These are phyloP conservation scores for Diaporthe australafricana DNA, from an alignment of 2,329 filamentous ascomycete species.

Conservation along the genomic window DNA sequence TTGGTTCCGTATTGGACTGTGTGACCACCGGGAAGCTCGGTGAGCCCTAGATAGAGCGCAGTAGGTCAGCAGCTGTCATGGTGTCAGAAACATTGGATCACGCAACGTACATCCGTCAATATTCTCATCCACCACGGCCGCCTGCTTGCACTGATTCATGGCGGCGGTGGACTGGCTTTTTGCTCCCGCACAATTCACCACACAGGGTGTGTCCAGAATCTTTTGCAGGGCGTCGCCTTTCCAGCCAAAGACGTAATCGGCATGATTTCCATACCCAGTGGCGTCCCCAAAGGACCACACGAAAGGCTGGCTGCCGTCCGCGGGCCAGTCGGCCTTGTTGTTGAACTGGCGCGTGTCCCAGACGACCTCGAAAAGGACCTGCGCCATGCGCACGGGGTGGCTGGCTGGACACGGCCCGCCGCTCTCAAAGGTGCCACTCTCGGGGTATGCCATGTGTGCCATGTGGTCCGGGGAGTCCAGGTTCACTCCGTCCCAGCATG, in stretches of 20 bases:
- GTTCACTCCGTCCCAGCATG: slow-evolving; percentile 48
- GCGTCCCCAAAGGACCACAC: slow-evolving; percentile 45
- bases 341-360: slow-evolving; percentile 53
- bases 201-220: slow-evolving; percentile 42
- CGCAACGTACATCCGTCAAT: slow-evolving; percentile 45
- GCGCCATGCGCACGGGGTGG: slow-evolving; percentile 49
- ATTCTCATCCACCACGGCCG: slow-evolving; percentile 42
- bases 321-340: slow-evolving; percentile 48
- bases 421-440: slow-evolving; percentile 27
- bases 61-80: background rate
- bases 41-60: slow-evolving; percentile 8
- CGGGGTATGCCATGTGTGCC: slow-evolving; percentile 47
- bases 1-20: background rate
- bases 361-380: slow-evolving; percentile 55
- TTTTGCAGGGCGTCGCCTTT: slow-evolving; percentile 45
- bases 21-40: slow-evolving; percentile 15
- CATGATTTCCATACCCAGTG: slow-evolving; percentile 50
- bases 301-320: slow-evolving; percentile 47
- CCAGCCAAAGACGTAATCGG: slow-evolving; percentile 49
- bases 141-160: slow-evolving; percentile 41
- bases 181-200: slow-evolving; percentile 43
- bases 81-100: background rate
- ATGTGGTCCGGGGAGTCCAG: slow-evolving; percentile 46
- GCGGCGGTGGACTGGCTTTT: slow-evolving; percentile 43
- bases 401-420: slow-evolving; percentile 44